Base-by-base conservation (phyloP, 2,329 filamentous ascomycete species). In the Fusarium sp. region DNA sequence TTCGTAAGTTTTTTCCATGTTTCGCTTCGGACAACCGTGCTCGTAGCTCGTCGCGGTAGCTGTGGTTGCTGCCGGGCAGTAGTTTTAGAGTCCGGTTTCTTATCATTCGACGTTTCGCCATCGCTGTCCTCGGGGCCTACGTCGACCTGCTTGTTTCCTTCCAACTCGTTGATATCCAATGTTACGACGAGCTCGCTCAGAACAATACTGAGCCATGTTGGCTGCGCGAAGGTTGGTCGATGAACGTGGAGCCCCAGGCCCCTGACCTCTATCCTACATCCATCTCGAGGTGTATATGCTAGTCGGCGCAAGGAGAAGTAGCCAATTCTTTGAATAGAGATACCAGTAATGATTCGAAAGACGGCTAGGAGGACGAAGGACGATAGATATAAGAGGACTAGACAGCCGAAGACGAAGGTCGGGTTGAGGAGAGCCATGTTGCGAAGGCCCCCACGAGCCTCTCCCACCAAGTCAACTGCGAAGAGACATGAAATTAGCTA, bases 341-440 rank as follows among this genome's bases (percentile, higher is more conserved):
- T 87, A 70, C 96, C 96, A 41, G 96, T 98, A 70, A 96, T 87
- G 77, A 98, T 95, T 76, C 96, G 94, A 73, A 99, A 85, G 77
- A 98, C 89, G 79, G 96, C 96, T 82, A 99, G 98, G 68, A 98
- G 83, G 69, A 99, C 92, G 81, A 99, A 99, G 71, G 96, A 95
- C 71, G 91, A 93, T 49, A 99, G 89, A 85, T 98, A 99, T 71
- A 94, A 86, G 74, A 98, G 89, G 78, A 98, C 91, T 81, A 95
- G 79, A 77, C 97, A 87, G 81, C 96, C 96, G 79, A 97, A 90
- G 75, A 98, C 85, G 81, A 98, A 98, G 76, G 96, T 94, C 77
- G 92, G 92, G 79, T 89, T 90, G 77, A 92, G 84, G 77, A 92
- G 87, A 80, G 90, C 90, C 90, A 92, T 92, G 76, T 59, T 78